Conservation (phyloP, 2,329 filamentous ascomycete species). For the Scytalidium sp. region DNA sequence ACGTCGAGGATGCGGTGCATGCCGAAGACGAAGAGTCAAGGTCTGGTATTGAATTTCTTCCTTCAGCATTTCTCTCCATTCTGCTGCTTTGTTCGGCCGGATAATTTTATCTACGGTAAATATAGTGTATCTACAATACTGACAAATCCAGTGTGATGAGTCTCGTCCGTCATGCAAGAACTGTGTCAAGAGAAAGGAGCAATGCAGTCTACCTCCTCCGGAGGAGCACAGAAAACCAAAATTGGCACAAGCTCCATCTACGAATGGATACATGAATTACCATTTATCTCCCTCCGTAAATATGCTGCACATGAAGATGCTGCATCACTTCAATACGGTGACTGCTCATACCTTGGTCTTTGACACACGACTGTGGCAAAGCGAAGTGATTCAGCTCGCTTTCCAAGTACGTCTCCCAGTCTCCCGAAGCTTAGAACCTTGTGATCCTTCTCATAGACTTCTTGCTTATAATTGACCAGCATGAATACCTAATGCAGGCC, state of each 20-base stretch:
- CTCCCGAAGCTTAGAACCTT: not conserved
- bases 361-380: not conserved
- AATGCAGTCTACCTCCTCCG: not conserved
- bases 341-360: not conserved
- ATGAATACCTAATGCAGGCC: constrained; percentile 2
- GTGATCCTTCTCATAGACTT: not conserved
- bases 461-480: not conserved
- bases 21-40: constrained; percentile 20
- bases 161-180: constrained; percentile 12
- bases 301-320: not conserved
- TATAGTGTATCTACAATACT: not conserved
- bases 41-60: constrained; percentile 4
- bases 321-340: not conserved
- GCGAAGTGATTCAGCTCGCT: not conserved
- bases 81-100: not conserved
- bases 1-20: constrained; percentile 16
- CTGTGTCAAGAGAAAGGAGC: not conserved
- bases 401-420: not conserved
- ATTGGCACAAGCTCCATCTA: not conserved
- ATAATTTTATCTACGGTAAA: not conserved
- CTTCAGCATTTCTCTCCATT: not conserved
- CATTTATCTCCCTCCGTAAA: not conserved
- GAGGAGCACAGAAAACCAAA: not conserved
- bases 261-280: not conserved
- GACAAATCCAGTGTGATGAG: constrained; percentile 18